A percentile compares a stretch with the other conserved stretches of the same genome.
phyloP scores from a whole-genome alignment of 2,329 filamentous ascomycete genomes.

The Paramyrothecium roridum region DNA sequence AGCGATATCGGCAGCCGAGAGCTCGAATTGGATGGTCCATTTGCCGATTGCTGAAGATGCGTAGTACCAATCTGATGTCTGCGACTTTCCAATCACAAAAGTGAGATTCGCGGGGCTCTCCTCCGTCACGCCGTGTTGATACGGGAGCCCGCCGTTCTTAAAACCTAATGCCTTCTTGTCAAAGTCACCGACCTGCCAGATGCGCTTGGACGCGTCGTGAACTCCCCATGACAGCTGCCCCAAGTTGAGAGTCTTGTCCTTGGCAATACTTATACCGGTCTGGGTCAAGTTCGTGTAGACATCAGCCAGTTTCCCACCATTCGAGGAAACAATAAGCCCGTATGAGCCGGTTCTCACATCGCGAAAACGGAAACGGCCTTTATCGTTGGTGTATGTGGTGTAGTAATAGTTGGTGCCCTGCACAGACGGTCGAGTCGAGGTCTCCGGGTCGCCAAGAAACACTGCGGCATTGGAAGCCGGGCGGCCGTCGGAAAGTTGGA shows the following conservation, averaged over 20 bases:
- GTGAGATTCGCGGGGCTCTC: constrained; percentile 9
- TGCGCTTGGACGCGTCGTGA: constrained; percentile 3
- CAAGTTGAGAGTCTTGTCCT: constrained; percentile 7
- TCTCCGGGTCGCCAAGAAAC: constrained; percentile 6
- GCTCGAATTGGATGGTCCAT: constrained; percentile 8
- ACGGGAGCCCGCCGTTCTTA: constrained; percentile 8
- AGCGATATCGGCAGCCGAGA: constrained; percentile 5
- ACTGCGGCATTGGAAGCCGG: constrained; percentile 7
- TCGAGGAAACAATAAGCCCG: constrained; percentile 6
- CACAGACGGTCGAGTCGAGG: constrained; percentile 5
- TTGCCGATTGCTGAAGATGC: constrained; percentile 7
- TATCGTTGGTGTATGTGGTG: constrained; percentile 9
- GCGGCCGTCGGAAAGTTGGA: constrained; percentile 9
- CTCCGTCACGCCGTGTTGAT: constrained; percentile 8
- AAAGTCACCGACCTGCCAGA: constrained; percentile 10
- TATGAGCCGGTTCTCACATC: constrained; percentile 7
- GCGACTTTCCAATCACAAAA: constrained; percentile 6
- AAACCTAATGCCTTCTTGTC: constrained; percentile 10
- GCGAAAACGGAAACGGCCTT: constrained; percentile 7
- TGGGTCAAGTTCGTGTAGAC: constrained; percentile 11
- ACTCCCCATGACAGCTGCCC: constrained; percentile 6
- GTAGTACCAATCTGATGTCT: constrained; percentile 10
- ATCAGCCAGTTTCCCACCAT: constrained; percentile 8
- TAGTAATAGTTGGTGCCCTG: constrained; percentile 16
- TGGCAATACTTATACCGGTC: constrained; percentile 4